Base-by-base conservation (phyloP, 2,329 filamentous ascomycete genomes). In the Xylaria sp. region DNA sequence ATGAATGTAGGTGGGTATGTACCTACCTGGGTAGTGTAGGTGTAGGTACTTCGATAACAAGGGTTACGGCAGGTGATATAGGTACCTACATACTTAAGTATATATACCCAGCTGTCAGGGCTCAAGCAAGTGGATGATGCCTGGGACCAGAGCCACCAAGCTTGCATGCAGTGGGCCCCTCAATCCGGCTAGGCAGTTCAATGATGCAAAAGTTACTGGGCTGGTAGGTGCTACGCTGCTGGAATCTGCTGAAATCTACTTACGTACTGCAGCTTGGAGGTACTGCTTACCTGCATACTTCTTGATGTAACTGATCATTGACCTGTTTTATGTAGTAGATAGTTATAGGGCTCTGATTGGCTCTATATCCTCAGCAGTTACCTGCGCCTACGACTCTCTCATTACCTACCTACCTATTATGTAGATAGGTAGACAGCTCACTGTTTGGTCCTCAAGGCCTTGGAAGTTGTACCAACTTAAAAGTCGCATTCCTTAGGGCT, bases 301-400 rank as follows among this genome's bases (percentile, higher is more conserved):
- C 6, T 7, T 7, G 18, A 18, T 46, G 12, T 46, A 39, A 46
- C 58, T 56, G 46, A 34, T 64, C n/a, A 41, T 39, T 25, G 41
- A 46, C 20, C 34, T 37, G 10, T 10, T 10, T 10, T 37, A 28
- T 28, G 5, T 28, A 6, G 34, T 37, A 37, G 18, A 8, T 44
- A 55, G 28, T 20, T 68, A 61, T 28, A 32, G 28, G 20, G 32
- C 48, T 65, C 9, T 65, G 51, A 58, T 65, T 65, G 56, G 61
- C 61, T 60, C 3, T 60, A n/a, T 23, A 51, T 51, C n/a, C 50
- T 32, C 37, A 41, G 39, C 20, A 50, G 13, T 8, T 39, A 37
- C 15, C 15, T 46, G 18, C 6, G 18, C 15, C 18, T 18, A n/a
- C 18, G 15, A 18, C 13, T 46, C 41, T 46, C 4, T 18, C 1